Percentiles rank a stretch among this genome's conserved stretches.
Evolutionary conservation across 2,329 filamentous ascomycete species (phyloP).

Genomic region (Septoria linicola): DNA sequence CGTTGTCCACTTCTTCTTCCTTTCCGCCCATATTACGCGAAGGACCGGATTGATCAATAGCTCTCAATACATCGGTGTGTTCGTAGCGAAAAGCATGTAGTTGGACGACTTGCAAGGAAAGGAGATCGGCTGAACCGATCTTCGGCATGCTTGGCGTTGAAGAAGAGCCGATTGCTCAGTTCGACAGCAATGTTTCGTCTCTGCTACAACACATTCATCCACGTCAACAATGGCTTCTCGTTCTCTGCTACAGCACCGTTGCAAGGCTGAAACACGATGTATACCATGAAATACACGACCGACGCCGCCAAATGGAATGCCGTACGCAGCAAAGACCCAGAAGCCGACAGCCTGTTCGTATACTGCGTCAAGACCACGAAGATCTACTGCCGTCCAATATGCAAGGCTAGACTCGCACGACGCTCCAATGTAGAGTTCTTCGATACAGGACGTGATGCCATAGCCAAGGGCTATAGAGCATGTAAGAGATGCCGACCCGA

Average conservation of each 20-base stretch:
- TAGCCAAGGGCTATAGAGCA: constrained; percentile 52
- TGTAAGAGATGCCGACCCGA: constrained; percentile 59
- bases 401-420: constrained; percentile 58
- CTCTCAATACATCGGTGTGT: too few relatives aligned
- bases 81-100: too few relatives aligned
- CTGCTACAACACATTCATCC: not conserved
- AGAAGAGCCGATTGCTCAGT: constrained; percentile 12
- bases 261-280: not conserved
- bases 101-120: too few relatives aligned
- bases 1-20: constrained; percentile 31
- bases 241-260: too few relatives aligned
- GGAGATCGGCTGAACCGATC: too few relatives aligned
- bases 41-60: too few relatives aligned
- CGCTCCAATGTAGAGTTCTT: constrained; percentile 60
- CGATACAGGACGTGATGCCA: constrained; percentile 48
- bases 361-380: constrained; percentile 57
- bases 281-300: not conserved
- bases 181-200: constrained; percentile 2
- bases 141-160: too few relatives aligned
- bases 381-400: constrained; percentile 63
- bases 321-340: constrained; percentile 14
- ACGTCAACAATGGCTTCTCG: not conserved
- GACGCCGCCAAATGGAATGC: constrained; percentile 17
- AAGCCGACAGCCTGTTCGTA: constrained; percentile 45
- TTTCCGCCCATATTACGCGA: constrained; percentile 28